A percentile compares a stretch with the other conserved stretches of the same genome.
Evolutionary conservation across 139 green algal genomes (phyloP).

Genomic region (Pedinophyceae sp.): DNA sequence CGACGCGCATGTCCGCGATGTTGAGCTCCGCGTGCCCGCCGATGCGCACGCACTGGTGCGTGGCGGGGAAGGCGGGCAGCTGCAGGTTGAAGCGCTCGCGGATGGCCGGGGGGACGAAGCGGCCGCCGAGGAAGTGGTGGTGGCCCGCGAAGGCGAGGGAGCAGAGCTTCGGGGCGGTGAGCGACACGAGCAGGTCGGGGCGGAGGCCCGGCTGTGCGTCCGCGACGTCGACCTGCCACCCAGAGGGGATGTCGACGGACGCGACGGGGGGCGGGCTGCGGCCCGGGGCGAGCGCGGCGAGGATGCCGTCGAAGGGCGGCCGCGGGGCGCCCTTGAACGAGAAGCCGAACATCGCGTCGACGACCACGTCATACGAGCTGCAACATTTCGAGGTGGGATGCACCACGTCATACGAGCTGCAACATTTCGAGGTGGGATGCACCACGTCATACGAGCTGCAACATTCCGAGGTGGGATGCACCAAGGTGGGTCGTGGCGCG

Average conservation of each 20-base stretch:
- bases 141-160: conserved; percentile 56
- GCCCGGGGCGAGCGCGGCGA: conserved; percentile 28
- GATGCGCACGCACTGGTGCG: conserved; percentile 41
- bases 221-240: conserved; percentile 44
- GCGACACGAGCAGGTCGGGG: conserved; percentile 78
- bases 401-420: conserved; percentile 61
- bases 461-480: no score
- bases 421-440: no score
- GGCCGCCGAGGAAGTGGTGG: conserved; percentile 83
- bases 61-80: conserved; percentile 61
- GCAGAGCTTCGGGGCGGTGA: conserved; percentile 84
- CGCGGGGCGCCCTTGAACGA: conserved; percentile 75
- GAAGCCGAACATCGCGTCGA: conserved; percentile 97
- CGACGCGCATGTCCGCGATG: conserved; percentile 47
- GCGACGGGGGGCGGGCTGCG: conserved; percentile 26
- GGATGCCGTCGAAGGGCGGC: conserved; percentile 72
- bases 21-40: conserved; percentile 7
- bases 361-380: conserved; percentile 54
- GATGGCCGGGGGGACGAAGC: conserved; percentile 70
- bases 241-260: conserved; percentile 63
- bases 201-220: conserved; percentile 33
- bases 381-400: no score
- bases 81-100: conserved; percentile 21
- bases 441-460: conserved; percentile 61
- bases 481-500: no score